Percentiles rank a stretch among this genome's conserved stretches.
phyloP scores from a whole-genome alignment of 2,329 filamentous ascomycete genomes.

The Xylariaceae sp. region DNA sequence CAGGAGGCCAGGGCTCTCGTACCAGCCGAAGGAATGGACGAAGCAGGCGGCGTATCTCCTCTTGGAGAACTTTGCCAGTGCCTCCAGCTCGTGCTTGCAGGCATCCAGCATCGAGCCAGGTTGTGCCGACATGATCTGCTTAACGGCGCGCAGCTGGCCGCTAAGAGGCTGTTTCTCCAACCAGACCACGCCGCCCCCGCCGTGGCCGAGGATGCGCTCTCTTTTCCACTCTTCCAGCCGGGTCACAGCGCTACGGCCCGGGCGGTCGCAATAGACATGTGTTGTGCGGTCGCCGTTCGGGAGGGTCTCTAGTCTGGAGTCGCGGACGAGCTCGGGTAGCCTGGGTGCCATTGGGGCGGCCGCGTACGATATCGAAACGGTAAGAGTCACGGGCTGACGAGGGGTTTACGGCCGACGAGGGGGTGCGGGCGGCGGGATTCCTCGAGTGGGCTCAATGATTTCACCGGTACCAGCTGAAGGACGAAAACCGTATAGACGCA shows the following conservation, averaged over 20 bases:
- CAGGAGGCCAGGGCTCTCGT: neutral
- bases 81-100: slow-evolving; percentile 1
- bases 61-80: slow-evolving; percentile 3
- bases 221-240: neutral
- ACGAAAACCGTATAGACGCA: no score
- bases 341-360: no score
- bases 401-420: no score
- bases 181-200: neutral
- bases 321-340: neutral
- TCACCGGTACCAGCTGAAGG: no score
- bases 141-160: neutral
- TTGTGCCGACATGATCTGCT: neutral
- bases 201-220: neutral
- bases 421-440: no score
- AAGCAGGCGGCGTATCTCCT: neutral
- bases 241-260: no score
- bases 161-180: neutral
- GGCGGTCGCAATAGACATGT: no score
- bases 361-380: no score
- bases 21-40: slow-evolving; percentile 1
- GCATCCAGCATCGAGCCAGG: neutral
- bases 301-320: no score
- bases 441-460: no score
- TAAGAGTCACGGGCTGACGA: no score
- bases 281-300: no score